A percentile compares a stretch with the other conserved stretches of the same genome.
Conservation (phyloP, 768 basidiomycete species). For the Mycena latifolia region DNA sequence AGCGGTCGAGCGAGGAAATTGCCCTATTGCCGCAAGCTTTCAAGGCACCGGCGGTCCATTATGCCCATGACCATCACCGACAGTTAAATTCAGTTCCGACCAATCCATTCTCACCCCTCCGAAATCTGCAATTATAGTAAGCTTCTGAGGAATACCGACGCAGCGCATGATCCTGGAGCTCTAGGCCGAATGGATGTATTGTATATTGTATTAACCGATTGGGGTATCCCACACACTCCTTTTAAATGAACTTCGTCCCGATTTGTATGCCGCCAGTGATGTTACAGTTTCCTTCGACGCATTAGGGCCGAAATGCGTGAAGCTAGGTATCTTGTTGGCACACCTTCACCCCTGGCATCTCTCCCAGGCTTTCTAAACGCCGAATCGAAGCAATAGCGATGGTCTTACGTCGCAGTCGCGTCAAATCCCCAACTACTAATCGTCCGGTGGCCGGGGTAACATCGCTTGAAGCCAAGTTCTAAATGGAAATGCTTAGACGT, state of each 20-base stretch:
- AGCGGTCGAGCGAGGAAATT: too few species aligned
- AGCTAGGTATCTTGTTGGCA: conserved; percentile 16
- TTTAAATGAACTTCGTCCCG: not conserved
- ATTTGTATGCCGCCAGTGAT: not conserved
- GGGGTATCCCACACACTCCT: not conserved
- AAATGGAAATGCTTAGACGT: conserved; percentile 8
- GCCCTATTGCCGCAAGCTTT: too few species aligned
- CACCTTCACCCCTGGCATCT: not conserved
- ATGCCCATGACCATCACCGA: not conserved
- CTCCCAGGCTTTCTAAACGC: conserved; percentile 18
- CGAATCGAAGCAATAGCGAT: conserved; percentile 14
- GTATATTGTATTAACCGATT: not conserved
- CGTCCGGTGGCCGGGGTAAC: too few species aligned
- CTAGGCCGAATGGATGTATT: not conserved
- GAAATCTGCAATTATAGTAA: not conserved
- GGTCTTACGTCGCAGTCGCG: conserved; percentile 13
- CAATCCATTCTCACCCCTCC: not conserved
- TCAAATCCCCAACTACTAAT: not conserved
- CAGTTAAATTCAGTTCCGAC: not conserved
- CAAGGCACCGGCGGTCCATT: not conserved
- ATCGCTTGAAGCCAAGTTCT: conserved; percentile 8
- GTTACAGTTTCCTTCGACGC: not conserved
- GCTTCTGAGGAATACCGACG: not conserved
- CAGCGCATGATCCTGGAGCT: not conserved
- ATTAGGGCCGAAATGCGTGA: conserved; percentile 18